A percentile compares a stretch with the other conserved stretches of the same genome.
phyloP scores from a whole-genome alignment of 2,329 filamentous ascomycete genomes.

The Botryosphaeria dothidea region DNA sequence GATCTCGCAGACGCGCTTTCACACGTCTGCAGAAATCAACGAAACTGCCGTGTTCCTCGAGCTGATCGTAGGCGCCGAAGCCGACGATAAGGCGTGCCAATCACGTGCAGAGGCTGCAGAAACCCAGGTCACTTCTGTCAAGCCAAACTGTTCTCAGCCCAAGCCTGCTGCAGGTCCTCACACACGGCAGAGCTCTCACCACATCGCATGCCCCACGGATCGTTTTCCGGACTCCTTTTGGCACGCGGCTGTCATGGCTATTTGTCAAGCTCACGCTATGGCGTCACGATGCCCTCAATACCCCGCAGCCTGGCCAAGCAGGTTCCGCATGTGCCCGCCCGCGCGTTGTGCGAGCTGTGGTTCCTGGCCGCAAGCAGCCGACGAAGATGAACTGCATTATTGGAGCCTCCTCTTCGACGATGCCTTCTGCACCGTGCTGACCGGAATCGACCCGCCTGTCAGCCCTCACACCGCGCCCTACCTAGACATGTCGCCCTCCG shows the following conservation, averaged over 20 bases:
- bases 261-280: constrained; percentile 16
- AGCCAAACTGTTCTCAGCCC: not conserved
- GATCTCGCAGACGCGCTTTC: not conserved
- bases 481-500: not conserved
- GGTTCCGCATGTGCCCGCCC: not conserved
- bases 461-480: not conserved
- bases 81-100: not conserved
- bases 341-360: not conserved
- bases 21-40: not conserved
- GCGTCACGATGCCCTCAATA: constrained; percentile 15
- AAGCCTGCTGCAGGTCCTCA: not conserved
- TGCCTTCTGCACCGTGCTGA: not conserved
- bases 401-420: not conserved
- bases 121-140: not conserved
- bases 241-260: not conserved
- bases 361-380: constrained; percentile 13
- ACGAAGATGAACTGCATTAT: not conserved
- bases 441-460: not conserved
- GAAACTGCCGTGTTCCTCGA: not conserved
- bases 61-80: not conserved
- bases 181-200: not conserved
- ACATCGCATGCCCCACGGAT: not conserved
- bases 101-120: not conserved
- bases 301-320: constrained; percentile 10
- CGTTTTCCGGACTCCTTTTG: too few species aligned